Evolutionary conservation across 768 basidiomycete genomes (phyloP).

Genomic region (Exsudoporus frostii): DNA sequence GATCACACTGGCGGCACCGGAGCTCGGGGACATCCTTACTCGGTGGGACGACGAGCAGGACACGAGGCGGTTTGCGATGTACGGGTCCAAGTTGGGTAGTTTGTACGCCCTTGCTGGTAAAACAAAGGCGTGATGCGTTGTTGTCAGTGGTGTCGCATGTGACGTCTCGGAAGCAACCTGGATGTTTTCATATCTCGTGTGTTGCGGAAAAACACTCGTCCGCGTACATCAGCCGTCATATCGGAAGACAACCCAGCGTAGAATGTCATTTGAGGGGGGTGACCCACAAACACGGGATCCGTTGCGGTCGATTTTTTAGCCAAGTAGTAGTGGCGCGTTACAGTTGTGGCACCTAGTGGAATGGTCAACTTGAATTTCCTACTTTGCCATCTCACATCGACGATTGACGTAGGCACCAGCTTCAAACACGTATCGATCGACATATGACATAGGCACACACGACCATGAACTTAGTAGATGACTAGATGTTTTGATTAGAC

Average conservation of each 20-base stretch:
- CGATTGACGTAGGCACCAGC: too few species aligned
- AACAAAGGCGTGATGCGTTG: not conserved
- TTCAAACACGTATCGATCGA: too few species aligned
- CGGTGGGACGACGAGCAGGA: slow-evolving; percentile 30
- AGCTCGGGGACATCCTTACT: slow-evolving; percentile 16
- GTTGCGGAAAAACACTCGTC: too few species aligned
- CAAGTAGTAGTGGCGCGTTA: too few species aligned
- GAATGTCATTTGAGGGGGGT: too few species aligned
- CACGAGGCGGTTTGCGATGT: slow-evolving; percentile 24
- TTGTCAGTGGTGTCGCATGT: not conserved
- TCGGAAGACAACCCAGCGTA: not conserved
- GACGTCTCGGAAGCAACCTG: not conserved
- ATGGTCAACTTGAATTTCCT: too few species aligned
- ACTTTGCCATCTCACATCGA: too few species aligned
- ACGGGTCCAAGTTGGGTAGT: slow-evolving; percentile 27
- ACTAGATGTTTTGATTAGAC: not conserved
- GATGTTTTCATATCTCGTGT: not conserved
- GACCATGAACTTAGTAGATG: not conserved
- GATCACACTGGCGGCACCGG: slow-evolving; percentile 9
- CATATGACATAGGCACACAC: not conserved
- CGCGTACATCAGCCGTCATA: too few species aligned
- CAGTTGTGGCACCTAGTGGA: too few species aligned
- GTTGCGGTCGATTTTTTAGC: too few species aligned
- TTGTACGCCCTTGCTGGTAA: slow-evolving; percentile 16
- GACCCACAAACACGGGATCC: too few species aligned